Base-by-base conservation (phyloP, 2,329 filamentous ascomycete genomes). In the Metarhizium anisopliae region DNA sequence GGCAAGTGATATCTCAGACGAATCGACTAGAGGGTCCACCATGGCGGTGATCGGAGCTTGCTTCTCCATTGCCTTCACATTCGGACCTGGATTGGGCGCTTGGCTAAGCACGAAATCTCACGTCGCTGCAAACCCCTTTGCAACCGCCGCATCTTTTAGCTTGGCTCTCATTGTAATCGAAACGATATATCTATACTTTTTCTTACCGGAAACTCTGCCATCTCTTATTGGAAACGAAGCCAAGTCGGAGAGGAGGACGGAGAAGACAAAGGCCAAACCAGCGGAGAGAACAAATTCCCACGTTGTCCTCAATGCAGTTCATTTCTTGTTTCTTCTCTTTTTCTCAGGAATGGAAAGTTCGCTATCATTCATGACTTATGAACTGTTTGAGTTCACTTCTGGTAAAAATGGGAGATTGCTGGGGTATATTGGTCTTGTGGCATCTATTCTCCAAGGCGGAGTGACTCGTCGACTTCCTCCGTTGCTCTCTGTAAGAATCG, bases 261-360 rank as follows among this genome's bases (percentile, higher is more conserved):
- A 60, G 53, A 52, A 59, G 53, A 47, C 65, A 49, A 59, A 63
- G 42, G 59, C 67, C 57, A 56, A 65, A 56, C 55, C 61, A 11
- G 57, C 70, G 29, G 72, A 74, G 63, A 78, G 87, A 56, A 95
- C 90, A 3, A 97, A 97, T 72, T 90, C 87, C 3, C 90, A 94
- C 62, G 73, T 83, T 35, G 69, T 95, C 13, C 83, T 99, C 50
- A 96, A 96, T 68, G 73, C 86, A 1, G 85, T 90, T 0, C 94
- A 99, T 71, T 87, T 97, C 66, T 74, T 86, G 50, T 99, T 99
- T 71, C 84, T 99, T 58, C 84, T 99, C 13, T 96, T 96, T 73
- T 99, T 99, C 74, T 96, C 90, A 2, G 94, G 94, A 58, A 93
- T 99, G 87, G 94, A 99, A 69, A 97, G 96, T 71, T 96, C 91